Conservation (phyloP, 371 early-diverging fungal genomes). For the Mortierella sp. region DNA sequence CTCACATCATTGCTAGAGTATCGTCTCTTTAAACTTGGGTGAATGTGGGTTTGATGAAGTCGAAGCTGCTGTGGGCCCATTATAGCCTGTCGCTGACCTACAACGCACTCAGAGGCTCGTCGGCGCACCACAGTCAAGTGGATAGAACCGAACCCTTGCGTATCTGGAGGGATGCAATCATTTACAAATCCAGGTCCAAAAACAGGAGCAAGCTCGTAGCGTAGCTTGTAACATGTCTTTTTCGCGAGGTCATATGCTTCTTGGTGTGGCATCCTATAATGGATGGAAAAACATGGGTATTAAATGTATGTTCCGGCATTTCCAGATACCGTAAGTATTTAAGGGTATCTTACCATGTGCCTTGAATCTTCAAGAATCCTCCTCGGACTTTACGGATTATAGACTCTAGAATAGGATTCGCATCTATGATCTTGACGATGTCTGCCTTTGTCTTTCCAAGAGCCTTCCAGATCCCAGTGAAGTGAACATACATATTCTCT, state of each 20-base stretch:
- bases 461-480: slow-evolving; percentile 83
- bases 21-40: slow-evolving; percentile 46
- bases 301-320: too few species aligned
- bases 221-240: slow-evolving; percentile 68
- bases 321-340: neutral
- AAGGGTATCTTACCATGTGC: slow-evolving; percentile 67
- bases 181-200: slow-evolving; percentile 70
- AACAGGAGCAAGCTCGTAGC: slow-evolving; percentile 71
- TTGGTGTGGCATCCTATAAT: slow-evolving; percentile 69
- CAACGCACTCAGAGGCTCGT: slow-evolving; percentile 46
- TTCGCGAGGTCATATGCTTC: slow-evolving; percentile 68
- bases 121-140: slow-evolving; percentile 44
- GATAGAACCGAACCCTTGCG: slow-evolving; percentile 60
- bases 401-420: slow-evolving; percentile 69
- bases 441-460: slow-evolving; percentile 77
- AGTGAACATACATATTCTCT: slow-evolving; percentile 76
- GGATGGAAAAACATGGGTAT: neutral
- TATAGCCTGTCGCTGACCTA: slow-evolving; percentile 30
- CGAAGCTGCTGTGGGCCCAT: slow-evolving; percentile 48
- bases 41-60: slow-evolving; percentile 40
- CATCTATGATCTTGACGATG: slow-evolving; percentile 76
- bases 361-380: slow-evolving; percentile 78
- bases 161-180: slow-evolving; percentile 66
- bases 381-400: slow-evolving; percentile 75
- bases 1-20: slow-evolving; percentile 54